Base-by-base conservation (phyloP, 1,139 yeast genomes). In the Blastobotrys arbuscula region DNA sequence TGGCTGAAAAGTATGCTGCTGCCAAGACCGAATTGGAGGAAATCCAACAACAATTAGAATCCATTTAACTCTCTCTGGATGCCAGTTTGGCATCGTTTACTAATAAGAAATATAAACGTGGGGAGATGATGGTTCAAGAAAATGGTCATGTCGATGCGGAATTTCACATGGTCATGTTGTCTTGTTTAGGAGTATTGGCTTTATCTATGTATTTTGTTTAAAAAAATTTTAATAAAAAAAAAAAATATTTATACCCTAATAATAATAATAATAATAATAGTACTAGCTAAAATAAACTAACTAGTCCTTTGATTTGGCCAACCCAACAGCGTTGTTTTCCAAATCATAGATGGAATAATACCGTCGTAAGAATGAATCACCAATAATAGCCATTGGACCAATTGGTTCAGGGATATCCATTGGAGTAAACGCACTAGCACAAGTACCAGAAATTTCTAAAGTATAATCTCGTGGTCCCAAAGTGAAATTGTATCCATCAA, bases 351-450 rank as follows among this genome's bases (percentile, higher is more conserved):
- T 79, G 35, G 97, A 87, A 77, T 92, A 92, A 75, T 82, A 90
- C 66, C 77, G 84, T 76, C 98, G 87, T 71, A 92, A 79, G 84
- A 92, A 92, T 16, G 97, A 94, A 67, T 92, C 98, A 66, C 98
- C 98, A 59, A 92, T 74, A 64, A 92, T 90, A 52, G 97, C 95
- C 72, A 92, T 71, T 58, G 96, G 97, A 51, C 97, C 97, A 61
- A 90, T 83, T 56, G 97, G 97, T 59, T 82, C 87, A 45, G 97
- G 97, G 81, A 92, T 82, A 67, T 92, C 98, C 90, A 92, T 81
- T 61, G 96, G 95, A 30, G 96, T 89, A 74, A 92, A 87, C 8
- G 95, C 95, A 50, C 97, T 88, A 62, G 90, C 84, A 77, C 98
- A 92, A 41, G 95, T 79, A 31, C 97, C 97, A 54, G 95, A 79